Base-by-base conservation (phyloP, 768 basidiomycete species). In the Pulveroboletus sp. region DNA sequence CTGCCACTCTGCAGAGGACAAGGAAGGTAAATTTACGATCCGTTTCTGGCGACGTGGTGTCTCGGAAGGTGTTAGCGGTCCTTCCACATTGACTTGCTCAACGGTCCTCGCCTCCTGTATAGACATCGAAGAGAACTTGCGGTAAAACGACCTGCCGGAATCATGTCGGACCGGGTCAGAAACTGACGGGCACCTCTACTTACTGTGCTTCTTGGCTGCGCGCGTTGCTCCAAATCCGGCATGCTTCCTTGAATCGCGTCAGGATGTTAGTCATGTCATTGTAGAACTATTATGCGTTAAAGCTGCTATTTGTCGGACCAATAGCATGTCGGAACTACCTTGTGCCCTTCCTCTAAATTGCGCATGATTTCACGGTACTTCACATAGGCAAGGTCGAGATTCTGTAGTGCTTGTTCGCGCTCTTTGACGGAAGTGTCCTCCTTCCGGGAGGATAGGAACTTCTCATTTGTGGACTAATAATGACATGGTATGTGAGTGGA, bases 311-410 rank as follows among this genome's bases (percentile, higher is more conserved):
- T 26, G 15, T 36, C 26, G 15, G 43, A 43, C 41, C 33, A 14
- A 39, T 21, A 31, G 10, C 6, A 37, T 3, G 26, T 24, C 30
- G 31, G 26, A 26, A 54, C 13, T 57, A 86, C 92, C 73, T 90
- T 86, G 59, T 88, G 76, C 6, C 94, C 94, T 63, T 98, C 95
- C 36, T 89, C 84, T 6, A 96, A 71, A 67, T 98, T 93, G 43
- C 80, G 78, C 2, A 74, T 76, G 13, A 96, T 87, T 64, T 97
- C 94, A 47, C 78, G 75, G 67, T 93, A 96, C 61, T 91, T 92
- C 69, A 84, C 84, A 68, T 89, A 89, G 0, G 93, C 89, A 10
- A 85, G 67, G 55, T 95, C 91, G 38, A 95, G 80, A 11, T 82
- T 80, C 62, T 91, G 90, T 26, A 98, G 68, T 0, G 84, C 88